phyloP scores from a whole-genome alignment of 495 filamentous ascomycete species.

The Penicillium manginii region DNA sequence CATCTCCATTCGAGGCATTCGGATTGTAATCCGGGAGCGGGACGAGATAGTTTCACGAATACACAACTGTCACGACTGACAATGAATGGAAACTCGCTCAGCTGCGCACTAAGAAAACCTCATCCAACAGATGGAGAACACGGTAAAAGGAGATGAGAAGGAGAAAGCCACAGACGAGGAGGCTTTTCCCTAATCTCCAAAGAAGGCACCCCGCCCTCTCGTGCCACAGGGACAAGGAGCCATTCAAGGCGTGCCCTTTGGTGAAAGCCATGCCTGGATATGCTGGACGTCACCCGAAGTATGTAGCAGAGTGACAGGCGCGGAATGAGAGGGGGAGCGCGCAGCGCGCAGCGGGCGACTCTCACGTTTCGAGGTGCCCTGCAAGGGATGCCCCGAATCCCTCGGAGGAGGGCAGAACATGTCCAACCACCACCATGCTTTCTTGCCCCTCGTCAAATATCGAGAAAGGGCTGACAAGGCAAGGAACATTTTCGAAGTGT shows the following conservation, averaged over 20 bases:
- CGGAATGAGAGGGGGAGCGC: constrained; percentile 23
- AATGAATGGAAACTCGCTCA: constrained; percentile 8
- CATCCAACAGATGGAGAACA: constrained; percentile 16
- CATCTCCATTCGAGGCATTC: constrained; percentile 31
- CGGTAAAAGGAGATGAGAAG: constrained; percentile 17
- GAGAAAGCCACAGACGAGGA: constrained; percentile 22
- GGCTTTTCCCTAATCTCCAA: constrained; percentile 28
- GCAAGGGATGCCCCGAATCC: constrained; percentile 43
- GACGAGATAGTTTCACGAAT: constrained; percentile 10
- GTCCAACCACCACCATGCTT: constrained; percentile 32
- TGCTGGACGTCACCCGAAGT: constrained; percentile 48
- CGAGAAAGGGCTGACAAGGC: constrained; percentile 14
- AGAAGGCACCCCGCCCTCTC: constrained; percentile 30
- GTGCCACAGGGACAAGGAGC: constrained; percentile 42
- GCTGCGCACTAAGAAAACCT: constrained; percentile 15
- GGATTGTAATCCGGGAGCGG: constrained; percentile 15
- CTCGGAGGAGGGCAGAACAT: constrained; percentile 30
- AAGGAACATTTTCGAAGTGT: constrained; percentile 23
- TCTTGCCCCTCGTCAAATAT: constrained; percentile 27
- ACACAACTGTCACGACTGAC: constrained; percentile 23
- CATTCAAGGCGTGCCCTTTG: constrained; percentile 42
- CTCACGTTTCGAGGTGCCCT: constrained; percentile 41
- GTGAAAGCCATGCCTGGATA: constrained; percentile 52
- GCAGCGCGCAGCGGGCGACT: constrained; percentile 2
- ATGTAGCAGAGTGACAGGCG: constrained; percentile 40